These are phyloP conservation scores for Scedosporium boydii DNA, from an alignment of 2,329 filamentous ascomycete genomes.

Conservation along the genomic window DNA sequence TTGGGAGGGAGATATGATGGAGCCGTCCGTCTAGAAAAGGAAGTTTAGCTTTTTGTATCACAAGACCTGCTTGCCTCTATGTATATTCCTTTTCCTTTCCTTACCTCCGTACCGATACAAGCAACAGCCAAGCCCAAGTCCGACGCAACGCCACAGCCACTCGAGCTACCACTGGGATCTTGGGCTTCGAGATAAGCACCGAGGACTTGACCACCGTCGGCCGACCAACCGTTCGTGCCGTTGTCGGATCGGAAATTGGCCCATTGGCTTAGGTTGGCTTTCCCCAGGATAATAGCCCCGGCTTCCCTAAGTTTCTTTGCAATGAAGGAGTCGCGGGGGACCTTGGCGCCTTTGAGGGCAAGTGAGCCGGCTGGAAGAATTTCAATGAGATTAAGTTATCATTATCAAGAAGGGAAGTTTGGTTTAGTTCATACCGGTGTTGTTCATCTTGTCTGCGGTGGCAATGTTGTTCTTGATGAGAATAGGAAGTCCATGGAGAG, in stretches of 20 bases:
- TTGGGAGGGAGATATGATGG: constrained; percentile 46
- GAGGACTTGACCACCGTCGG: constrained; percentile 50
- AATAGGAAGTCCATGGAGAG: constrained; percentile 54
- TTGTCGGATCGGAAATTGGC: constrained; percentile 49
- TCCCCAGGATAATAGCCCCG: constrained; percentile 54
- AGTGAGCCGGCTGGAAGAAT: constrained; percentile 40
- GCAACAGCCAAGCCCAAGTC: constrained; percentile 51
- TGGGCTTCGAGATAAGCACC: constrained; percentile 51
- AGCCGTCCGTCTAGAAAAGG: constrained; percentile 52
- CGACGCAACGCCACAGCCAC: constrained; percentile 49
- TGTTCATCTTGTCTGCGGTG: constrained; percentile 51
- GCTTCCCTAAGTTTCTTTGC: constrained; percentile 47
- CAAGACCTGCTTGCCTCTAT: no score
- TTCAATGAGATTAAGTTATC: background rate
- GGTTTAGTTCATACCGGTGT: constrained; percentile 22
- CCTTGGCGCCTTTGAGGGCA: constrained; percentile 44
- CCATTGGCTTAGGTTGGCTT: constrained; percentile 55
- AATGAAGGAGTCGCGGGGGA: constrained; percentile 46
- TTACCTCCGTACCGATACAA: constrained; percentile 51
- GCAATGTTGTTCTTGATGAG: constrained; percentile 59
- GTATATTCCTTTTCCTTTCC: constrained; percentile 33
- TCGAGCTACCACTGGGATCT: constrained; percentile 52
- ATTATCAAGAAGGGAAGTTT: background rate
- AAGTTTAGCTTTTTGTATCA: constrained; percentile 14
- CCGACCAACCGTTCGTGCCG: constrained; percentile 53